Evolutionary conservation across 116 monocot genomes (phyloP).

Genomic region (Posidonia oceanica): DNA sequence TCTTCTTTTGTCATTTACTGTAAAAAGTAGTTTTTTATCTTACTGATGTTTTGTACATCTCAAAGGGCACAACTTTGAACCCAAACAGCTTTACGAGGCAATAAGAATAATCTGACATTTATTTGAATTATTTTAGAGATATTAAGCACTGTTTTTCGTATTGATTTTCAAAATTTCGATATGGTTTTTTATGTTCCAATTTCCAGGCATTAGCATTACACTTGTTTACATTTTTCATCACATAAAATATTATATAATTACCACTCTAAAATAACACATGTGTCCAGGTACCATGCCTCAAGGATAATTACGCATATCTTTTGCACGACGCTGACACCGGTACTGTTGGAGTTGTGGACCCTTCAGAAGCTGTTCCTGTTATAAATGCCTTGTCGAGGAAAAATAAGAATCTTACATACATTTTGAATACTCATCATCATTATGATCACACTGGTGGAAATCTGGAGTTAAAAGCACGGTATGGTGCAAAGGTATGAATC

Average conservation of each 20-base stretch:
- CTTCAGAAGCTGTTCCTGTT: constrained; percentile 83
- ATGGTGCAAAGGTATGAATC: constrained; percentile 87
- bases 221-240: not conserved
- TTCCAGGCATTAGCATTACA: not conserved
- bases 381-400: constrained; percentile 57
- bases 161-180: not conserved
- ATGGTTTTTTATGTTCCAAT: not conserved
- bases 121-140: not conserved
- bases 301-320: constrained; percentile 94
- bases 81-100: too few species aligned
- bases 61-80: too few species aligned
- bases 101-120: too few species aligned
- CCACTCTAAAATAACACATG: not conserved
- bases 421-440: constrained; percentile 95
- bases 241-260: not conserved
- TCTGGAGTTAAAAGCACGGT: constrained; percentile 79
- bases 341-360: constrained; percentile 90
- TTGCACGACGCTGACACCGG: constrained; percentile 81
- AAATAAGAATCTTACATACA: constrained; percentile 84
- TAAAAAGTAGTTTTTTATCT: not conserved
- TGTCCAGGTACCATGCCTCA: constrained; percentile 75
- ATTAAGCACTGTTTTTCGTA: not conserved
- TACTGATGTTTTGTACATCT: not conserved
- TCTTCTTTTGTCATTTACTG: not conserved
- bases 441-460: constrained; percentile 97